Base-by-base conservation (phyloP, 2,329 filamentous ascomycete genomes). In the Plenodomus biglobosus region DNA sequence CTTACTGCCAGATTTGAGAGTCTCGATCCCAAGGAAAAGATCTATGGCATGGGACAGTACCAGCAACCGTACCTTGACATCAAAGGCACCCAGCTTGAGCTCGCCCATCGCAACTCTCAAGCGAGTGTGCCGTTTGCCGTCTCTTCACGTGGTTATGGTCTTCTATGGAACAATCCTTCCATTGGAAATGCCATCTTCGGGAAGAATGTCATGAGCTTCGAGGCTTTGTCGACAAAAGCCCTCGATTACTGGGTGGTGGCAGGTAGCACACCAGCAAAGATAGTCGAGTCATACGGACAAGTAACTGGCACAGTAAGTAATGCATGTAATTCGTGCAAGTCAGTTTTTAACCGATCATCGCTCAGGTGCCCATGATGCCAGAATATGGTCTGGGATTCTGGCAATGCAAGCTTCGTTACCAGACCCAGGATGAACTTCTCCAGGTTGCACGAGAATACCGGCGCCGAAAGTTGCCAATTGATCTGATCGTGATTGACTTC, bases 11-110 rank as follows among this genome's bases (percentile, higher is more conserved):
- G 84, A 0, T 77, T 86, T 44, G 84, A 86, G 62, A 80, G 78
- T 1, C 61, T 80, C 1, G 56, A 79, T 44, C 67, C 71, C 0
- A 71, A 79, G 16, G 84, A 87, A 63, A 81, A 79, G 60, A 80
- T 87, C n/a, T 87, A 78, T 58, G 84, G 84, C 17, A 86, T 86
- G 83, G 84, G 84, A 0, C 84, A 87, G 66, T 86, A 87, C 50
- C 84, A 87, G 58, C 83, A 87, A 55, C 80, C 81, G 0, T 77
- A 74, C 42, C 71, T 87, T n/a, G 76, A 86, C 59, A 73, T 86
- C 40, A 86, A 86, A 56, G 84, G 84, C 0, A 62, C 74, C 0
- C 83, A 86, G 47, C 65, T 86, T 1, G 84, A 87, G 60, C 76
- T 87, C 2, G 83, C 84, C 0, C 84, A 87, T 32, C 78, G 84